Evolutionary conservation across 257 asterid species (phyloP).

Genomic region (Solanum dulcamara): DNA sequence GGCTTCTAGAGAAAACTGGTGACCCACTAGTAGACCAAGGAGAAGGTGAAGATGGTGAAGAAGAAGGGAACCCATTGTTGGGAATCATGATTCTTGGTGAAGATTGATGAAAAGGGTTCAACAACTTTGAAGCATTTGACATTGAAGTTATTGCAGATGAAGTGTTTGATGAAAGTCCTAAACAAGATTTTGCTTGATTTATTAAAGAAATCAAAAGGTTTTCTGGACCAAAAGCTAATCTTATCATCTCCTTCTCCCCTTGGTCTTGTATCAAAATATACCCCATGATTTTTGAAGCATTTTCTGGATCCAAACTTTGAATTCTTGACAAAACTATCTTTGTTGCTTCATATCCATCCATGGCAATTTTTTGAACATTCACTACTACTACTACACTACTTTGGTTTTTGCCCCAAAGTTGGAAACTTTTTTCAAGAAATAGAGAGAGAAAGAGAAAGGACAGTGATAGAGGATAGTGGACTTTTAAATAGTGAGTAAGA

Average conservation of each 20-base stretch:
- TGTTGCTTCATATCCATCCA: slow-evolving; percentile 80
- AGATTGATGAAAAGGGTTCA: slow-evolving; percentile 35
- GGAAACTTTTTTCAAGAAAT: background rate
- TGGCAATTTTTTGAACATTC: background rate
- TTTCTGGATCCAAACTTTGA: slow-evolving; percentile 68
- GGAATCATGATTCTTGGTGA: slow-evolving; percentile 56
- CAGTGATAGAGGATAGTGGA: slow-evolving; percentile 2
- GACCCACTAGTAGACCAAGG: slow-evolving; percentile 27
- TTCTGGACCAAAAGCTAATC: slow-evolving; percentile 78
- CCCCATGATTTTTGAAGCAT: slow-evolving; percentile 83
- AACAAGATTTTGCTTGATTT: slow-evolving; percentile 40
- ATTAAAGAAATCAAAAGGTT: slow-evolving; percentile 35
- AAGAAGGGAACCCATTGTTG: slow-evolving; percentile 36
- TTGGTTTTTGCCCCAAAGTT: background rate
- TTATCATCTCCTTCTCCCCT: slow-evolving; percentile 80
- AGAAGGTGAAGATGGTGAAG: slow-evolving; percentile 30
- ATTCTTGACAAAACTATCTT: slow-evolving; percentile 66
- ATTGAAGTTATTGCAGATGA: slow-evolving; percentile 20
- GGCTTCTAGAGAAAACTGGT: slow-evolving; percentile 20
- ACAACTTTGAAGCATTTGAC: slow-evolving; percentile 17
- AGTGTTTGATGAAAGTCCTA: slow-evolving; percentile 35
- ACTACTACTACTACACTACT: background rate
- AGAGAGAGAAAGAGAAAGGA: slow-evolving; percentile 1
- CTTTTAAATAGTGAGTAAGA: background rate
- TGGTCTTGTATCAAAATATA: slow-evolving; percentile 70